A percentile compares a stretch with the other conserved stretches of the same genome.
These are phyloP conservation scores for Fusarium bulbicola DNA, from an alignment of 2,329 filamentous ascomycete species.

Conservation along the genomic window DNA sequence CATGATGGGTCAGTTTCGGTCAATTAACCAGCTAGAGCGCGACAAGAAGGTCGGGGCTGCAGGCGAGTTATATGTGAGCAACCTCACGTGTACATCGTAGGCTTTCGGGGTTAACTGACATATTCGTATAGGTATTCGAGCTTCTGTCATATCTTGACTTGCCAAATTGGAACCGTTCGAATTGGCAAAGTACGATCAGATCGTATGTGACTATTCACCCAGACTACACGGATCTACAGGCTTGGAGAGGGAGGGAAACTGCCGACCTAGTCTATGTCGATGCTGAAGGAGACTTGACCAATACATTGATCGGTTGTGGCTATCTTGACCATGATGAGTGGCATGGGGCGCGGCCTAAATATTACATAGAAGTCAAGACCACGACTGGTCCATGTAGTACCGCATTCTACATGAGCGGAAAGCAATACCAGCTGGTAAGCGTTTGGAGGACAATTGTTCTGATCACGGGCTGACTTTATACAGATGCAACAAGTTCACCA, in stretches of 20 bases:
- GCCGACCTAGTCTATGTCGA: background rate
- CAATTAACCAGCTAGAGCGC: background rate
- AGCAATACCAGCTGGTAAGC: background rate
- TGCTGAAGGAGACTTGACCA: background rate
- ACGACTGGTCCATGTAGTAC: background rate
- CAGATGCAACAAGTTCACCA: background rate
- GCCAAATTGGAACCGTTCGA: background rate
- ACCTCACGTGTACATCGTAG: too few relatives aligned
- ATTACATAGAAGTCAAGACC: background rate
- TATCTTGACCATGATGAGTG: background rate
- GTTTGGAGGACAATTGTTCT: background rate
- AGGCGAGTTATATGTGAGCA: background rate
- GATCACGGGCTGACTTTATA: background rate
- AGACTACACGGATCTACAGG: background rate
- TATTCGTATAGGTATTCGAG: background rate
- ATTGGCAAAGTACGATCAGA: background rate
- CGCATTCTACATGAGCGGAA: background rate
- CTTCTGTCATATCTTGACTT: background rate
- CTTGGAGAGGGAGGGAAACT: background rate
- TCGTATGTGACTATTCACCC: background rate
- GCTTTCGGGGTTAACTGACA: background rate
- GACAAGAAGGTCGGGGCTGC: background rate
- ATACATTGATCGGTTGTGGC: background rate
- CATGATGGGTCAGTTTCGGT: background rate
- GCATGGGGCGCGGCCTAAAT: background rate